Conservation (phyloP, 1,284 basidiomycete species). For the Pseudozyma thailandica region DNA sequence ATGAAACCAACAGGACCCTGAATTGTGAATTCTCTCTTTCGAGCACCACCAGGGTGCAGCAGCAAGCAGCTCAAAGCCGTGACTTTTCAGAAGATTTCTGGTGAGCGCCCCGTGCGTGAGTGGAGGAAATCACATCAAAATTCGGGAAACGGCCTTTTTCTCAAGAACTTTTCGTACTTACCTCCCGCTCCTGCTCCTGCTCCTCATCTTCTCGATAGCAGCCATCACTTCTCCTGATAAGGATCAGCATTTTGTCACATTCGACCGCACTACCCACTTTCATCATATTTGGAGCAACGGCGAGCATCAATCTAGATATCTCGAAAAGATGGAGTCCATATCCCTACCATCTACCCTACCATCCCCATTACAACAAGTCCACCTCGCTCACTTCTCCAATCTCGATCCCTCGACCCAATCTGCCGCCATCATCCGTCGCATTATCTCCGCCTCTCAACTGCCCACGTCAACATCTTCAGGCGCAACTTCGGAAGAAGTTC, state of each 20-base stretch:
- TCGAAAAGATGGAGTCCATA: conserved; percentile 42
- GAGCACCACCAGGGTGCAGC: background rate
- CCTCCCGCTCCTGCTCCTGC: background rate
- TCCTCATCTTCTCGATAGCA: too few relatives aligned
- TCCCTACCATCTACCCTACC: conserved; percentile 29
- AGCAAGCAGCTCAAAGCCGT: background rate
- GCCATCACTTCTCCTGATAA: background rate
- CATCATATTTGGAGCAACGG: too few relatives aligned
- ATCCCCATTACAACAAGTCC: conserved; percentile 24
- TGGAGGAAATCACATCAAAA: background rate
- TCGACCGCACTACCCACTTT: too few relatives aligned
- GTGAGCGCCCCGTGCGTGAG: background rate
- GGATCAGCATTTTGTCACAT: background rate
- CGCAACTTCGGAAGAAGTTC: conserved; percentile 13
- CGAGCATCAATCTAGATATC: too few relatives aligned
- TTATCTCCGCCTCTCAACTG: conserved; percentile 44
- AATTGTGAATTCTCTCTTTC: too few relatives aligned
- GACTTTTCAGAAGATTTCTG: too few relatives aligned
- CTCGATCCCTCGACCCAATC: conserved; percentile 35
- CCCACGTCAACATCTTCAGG: conserved; percentile 3
- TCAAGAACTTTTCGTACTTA: background rate
- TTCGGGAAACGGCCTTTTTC: background rate
- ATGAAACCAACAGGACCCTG: background rate
- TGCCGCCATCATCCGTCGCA: conserved; percentile 34
- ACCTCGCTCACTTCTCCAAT: conserved; percentile 45